These are phyloP conservation scores for Pseudofabraea citricarpa DNA, from an alignment of 2,329 filamentous ascomycete genomes.

Conservation along the genomic window DNA sequence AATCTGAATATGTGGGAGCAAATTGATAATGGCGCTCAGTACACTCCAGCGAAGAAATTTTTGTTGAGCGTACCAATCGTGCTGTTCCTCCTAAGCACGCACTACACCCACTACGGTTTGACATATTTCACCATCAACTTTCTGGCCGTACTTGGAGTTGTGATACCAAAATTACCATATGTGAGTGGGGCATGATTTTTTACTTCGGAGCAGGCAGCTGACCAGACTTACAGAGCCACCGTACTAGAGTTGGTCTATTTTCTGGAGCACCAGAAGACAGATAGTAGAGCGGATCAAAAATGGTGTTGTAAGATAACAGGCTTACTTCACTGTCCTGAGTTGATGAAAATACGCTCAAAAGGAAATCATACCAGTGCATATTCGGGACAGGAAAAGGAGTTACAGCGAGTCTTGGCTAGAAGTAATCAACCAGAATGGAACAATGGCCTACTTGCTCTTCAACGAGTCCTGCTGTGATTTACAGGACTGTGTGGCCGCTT, in stretches of 20 bases:
- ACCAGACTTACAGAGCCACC: constrained; percentile 57
- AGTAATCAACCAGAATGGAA: no score
- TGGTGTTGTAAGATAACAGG: constrained; percentile 26
- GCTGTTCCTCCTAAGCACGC: constrained; percentile 92
- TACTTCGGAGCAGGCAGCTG: constrained; percentile 8
- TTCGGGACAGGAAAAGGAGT: constrained; percentile 22
- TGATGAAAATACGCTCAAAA: constrained; percentile 15
- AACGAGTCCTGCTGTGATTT: no score
- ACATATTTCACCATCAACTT: constrained; percentile 98
- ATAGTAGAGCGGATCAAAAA: constrained; percentile 20
- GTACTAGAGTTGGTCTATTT: constrained; percentile 72
- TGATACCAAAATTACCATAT: constrained; percentile 93
- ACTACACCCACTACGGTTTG: constrained; percentile 97
- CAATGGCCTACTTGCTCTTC: background rate
- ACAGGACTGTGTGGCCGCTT: no score
- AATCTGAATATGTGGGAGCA: constrained; percentile 99
- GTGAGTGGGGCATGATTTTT: constrained; percentile 47
- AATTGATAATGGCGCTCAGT: constrained; percentile 98
- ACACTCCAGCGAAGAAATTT: constrained; percentile 98
- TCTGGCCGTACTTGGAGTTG: constrained; percentile 82
- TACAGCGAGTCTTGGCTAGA: constrained; percentile 21
- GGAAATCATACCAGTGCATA: constrained; percentile 14
- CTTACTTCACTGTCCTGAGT: constrained; percentile 9
- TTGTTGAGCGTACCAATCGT: constrained; percentile 89
- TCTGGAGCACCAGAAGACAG: constrained; percentile 62